Evolutionary conservation across 2,329 filamentous ascomycete genomes (phyloP), one percentile per base, ranked within the genome.

Genomic region (Gnomoniopsis sp.): DNA sequence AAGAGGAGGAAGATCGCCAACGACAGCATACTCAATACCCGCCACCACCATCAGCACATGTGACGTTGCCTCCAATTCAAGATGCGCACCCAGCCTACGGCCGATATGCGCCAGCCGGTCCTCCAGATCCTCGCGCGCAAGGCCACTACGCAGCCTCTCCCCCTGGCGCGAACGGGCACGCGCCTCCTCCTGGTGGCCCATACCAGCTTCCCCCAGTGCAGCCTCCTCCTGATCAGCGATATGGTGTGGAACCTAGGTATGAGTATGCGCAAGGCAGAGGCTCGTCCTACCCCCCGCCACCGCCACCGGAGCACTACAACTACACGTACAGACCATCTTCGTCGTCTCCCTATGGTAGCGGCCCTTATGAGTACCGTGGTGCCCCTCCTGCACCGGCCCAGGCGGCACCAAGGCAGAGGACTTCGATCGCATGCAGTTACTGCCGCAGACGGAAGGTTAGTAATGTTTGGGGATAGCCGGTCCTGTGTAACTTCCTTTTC

Each of bases 391-490:
- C 73, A 19, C 72, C 79, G 69, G 72, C 75, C 12, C 81, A 82
- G 65, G 78, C 81, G 21, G 82, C 83, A 3, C 83, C 83, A 1
- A 74, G 82, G 22, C 82, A 85, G 67, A 74, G 83, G 33, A 85
- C 82, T 1, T 84, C 82, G 0, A 85, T 85, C 63, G 82, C 82
- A 3, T 86, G 83, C 67, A 76, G 79, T 55, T 86, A 86, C 62
- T 86, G 83, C 67, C 72, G 82, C n/a, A 83, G 84, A 69, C 75
- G 83, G 68, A 86, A 86, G 79, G 83, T 85, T 65, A 66, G 60
- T 59, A 51, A n/a, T 19, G 6, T 19, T 10, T 19, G 21, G 17
- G 23, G 19, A n/a, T 21, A 15, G 2, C 3, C 7, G 17, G 68
- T 44, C 48, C 55, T 30, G 43, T 7, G 19, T 38, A 36, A 26